A percentile compares a stretch with the other conserved stretches of the same genome.
Evolutionary conservation across 2,329 filamentous ascomycete species (phyloP).

Genomic region (Gliomastix tumulicola): DNA sequence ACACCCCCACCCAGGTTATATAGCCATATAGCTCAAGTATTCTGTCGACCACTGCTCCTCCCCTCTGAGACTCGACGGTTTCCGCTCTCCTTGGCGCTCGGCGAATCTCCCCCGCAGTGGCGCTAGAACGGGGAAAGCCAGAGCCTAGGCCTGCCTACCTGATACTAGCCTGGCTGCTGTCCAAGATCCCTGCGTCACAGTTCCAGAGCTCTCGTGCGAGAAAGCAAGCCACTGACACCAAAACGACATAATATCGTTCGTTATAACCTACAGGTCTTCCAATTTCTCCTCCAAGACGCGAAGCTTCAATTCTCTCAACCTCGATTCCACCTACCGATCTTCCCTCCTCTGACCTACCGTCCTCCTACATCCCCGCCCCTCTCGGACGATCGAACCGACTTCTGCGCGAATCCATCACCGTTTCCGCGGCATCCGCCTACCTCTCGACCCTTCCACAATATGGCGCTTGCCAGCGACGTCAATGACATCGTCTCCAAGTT

Average conservation of each 20-base stretch:
- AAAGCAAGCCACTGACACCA: constrained; percentile 6
- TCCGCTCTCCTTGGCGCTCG: constrained; percentile 6
- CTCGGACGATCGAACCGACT: constrained; percentile 18
- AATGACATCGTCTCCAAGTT: constrained; percentile 78
- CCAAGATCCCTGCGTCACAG: no score
- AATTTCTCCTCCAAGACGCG: constrained; percentile 44
- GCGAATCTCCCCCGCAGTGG: constrained; percentile 4
- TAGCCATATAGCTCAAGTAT: background rate
- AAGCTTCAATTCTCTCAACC: constrained; percentile 27
- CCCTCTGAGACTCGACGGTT: no score
- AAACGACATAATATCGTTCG: no score
- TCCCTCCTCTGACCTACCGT: constrained; percentile 10
- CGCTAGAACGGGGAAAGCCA: no score
- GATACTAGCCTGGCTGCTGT: no score
- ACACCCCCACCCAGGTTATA: background rate
- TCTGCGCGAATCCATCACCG: constrained; percentile 47
- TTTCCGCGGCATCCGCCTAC: constrained; percentile 48
- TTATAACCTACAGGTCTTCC: constrained; percentile 32
- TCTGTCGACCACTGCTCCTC: no score
- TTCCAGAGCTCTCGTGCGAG: no score
- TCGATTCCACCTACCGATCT: constrained; percentile 4
- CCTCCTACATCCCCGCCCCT: constrained; percentile 6
- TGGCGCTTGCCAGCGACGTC: constrained; percentile 63
- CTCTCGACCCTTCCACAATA: constrained; percentile 45
- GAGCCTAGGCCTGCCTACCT: no score